Conservation (phyloP, 768 basidiomycete species). For the Rhodosporidiobolus odoratus region DNA sequence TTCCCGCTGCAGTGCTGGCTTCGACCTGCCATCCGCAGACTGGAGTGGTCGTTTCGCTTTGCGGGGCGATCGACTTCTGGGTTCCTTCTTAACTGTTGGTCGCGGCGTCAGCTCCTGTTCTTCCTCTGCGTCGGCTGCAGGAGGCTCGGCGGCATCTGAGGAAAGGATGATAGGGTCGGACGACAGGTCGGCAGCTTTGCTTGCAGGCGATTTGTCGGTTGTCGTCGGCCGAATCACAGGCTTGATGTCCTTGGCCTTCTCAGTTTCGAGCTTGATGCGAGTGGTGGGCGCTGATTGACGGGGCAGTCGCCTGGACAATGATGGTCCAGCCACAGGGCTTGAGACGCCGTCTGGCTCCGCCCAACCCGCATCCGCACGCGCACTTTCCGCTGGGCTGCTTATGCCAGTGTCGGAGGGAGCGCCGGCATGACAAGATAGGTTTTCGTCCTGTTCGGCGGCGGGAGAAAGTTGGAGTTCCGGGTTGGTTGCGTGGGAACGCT, state of each 20-base stretch:
- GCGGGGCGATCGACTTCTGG: not conserved
- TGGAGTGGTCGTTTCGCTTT: not conserved
- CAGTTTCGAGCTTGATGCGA: not conserved
- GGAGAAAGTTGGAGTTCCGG: not conserved
- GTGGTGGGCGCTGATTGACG: not conserved
- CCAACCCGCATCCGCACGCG: constrained; percentile 12
- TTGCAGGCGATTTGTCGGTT: not conserved
- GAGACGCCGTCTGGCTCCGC: not conserved
- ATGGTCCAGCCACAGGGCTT: not conserved
- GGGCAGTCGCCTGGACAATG: not conserved
- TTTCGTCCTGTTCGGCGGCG: not conserved
- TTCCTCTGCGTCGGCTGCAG: not conserved
- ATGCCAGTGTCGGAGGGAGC: not conserved
- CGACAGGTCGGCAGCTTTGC: constrained; percentile 6
- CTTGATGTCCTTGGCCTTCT: not conserved
- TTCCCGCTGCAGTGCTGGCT: not conserved
- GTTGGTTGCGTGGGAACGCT: not conserved
- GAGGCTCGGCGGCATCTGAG: not conserved
- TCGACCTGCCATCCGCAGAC: not conserved
- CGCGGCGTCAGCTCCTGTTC: not conserved
- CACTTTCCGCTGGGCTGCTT: constrained; percentile 25
- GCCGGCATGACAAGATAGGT: not conserved
- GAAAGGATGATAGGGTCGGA: constrained; percentile 33
- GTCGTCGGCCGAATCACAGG: not conserved
- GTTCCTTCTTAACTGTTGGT: not conserved